Evolutionary conservation across 139 green algal genomes (phyloP).

Genomic region (Yamagishiella unicocca): DNA sequence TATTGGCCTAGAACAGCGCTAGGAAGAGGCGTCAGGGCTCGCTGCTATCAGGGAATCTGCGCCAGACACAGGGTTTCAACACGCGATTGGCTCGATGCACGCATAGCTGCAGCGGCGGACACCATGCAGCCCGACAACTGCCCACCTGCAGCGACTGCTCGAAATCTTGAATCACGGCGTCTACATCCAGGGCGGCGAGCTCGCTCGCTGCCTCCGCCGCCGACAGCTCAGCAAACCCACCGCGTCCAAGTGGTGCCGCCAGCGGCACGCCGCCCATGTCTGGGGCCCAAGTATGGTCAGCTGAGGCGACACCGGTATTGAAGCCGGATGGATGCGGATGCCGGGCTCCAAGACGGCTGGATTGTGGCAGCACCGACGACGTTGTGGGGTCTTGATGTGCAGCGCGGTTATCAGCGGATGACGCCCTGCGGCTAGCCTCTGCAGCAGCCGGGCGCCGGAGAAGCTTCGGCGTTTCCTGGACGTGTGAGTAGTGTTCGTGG

Average conservation of each 20-base stretch:
- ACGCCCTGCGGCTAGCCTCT: background rate
- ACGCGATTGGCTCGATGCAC: too few relatives aligned
- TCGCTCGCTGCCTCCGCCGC: background rate
- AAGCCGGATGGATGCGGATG: too few relatives aligned
- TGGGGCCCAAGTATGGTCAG: too few relatives aligned
- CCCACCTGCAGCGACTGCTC: constrained; percentile 15
- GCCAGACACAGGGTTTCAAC: background rate
- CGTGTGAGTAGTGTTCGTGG: background rate
- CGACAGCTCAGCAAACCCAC: background rate
- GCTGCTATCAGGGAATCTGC: background rate
- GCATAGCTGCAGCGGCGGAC: too few relatives aligned
- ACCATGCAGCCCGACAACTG: too few relatives aligned
- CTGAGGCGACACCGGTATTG: too few relatives aligned
- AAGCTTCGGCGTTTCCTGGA: constrained; percentile 3
- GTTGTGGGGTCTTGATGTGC: background rate
- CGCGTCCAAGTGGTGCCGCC: too few relatives aligned
- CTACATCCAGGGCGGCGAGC: background rate
- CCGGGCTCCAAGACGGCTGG: too few relatives aligned
- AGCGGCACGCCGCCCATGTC: background rate
- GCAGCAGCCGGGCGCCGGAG: background rate
- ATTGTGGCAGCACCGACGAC: too few relatives aligned
- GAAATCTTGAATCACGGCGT: constrained; percentile 11
- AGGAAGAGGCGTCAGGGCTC: background rate
- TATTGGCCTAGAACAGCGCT: background rate
- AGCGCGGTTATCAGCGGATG: background rate